Evolutionary conservation across 805 yeast species (phyloP).

Genomic region (Candida taoyuanica): DNA sequence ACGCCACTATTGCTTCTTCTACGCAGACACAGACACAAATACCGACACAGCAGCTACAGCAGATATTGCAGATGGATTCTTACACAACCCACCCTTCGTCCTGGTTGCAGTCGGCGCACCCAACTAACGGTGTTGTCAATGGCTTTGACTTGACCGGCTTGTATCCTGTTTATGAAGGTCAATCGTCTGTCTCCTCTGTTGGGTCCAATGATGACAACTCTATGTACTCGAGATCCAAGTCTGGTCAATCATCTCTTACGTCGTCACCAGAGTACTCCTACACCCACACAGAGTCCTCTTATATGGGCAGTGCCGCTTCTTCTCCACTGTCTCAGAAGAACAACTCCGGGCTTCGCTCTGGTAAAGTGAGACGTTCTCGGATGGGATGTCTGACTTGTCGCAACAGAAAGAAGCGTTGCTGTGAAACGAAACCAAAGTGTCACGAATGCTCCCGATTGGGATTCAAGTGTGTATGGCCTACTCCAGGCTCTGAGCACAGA

Average conservation of each 20-base stretch:
- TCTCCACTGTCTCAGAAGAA: neutral
- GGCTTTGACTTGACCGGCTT: no score
- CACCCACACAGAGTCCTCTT: neutral
- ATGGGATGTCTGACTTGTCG: conserved; percentile 79
- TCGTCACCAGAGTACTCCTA: conserved; percentile 10
- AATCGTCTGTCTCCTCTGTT: conserved; percentile 7
- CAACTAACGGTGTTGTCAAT: conserved; percentile 1
- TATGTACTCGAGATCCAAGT: conserved; percentile 7
- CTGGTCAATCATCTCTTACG: conserved; percentile 8
- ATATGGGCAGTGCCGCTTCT: conserved; percentile 1
- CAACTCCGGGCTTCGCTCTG: conserved; percentile 3
- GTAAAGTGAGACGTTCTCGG: conserved; percentile 44
- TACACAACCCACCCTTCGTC: no score
- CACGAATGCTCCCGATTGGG: conserved; percentile 62
- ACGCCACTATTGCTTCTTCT: neutral
- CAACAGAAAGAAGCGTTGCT: conserved; percentile 71
- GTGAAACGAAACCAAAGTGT: conserved; percentile 65
- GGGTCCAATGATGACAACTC: conserved; percentile 6
- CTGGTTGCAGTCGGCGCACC: conserved; percentile 7
- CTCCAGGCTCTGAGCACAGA: conserved; percentile 46
- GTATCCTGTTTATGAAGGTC: no score
- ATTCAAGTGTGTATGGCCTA: conserved; percentile 68
- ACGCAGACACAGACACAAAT: neutral
- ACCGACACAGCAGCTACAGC: neutral
- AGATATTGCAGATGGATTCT: conserved; percentile 1